Evolutionary conservation across 2,329 filamentous ascomycete species (phyloP), one percentile per base, ranked within the genome.

Genomic region (Aurifilum marmelostoma): DNA sequence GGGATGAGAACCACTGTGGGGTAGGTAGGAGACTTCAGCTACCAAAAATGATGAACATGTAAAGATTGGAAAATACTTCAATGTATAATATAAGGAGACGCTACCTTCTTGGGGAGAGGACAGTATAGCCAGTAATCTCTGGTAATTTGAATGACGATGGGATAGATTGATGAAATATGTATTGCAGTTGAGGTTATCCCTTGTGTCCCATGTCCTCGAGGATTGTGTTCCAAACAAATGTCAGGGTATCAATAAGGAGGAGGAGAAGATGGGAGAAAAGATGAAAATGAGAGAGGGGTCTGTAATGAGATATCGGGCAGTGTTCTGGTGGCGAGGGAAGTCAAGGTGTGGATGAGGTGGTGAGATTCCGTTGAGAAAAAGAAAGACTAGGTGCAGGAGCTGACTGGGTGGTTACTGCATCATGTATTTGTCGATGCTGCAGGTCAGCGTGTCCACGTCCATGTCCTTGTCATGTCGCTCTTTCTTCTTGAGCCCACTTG

Each of bases 361-460:
- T 56, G 34, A n/a, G 2, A 62, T 24, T 39, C 14, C 7, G 39
- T 18, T 18, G 24, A 34, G 39, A 62, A 62, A 16, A 24, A 41
- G 21, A 43, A 62, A 16, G 39, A 39, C 37, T 16, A 62, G 58
- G 59, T 37, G 58, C n/a, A 21, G 59, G 59, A 62, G 34, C 21
- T n/a, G n/a, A n/a, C n/a, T 41, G 14, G 39, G 41, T n/a, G 39
- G 60, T 18, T 43, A 37, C 39, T 29, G 61, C 61, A 21, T 43
- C 61, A 32, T 63, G 18, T 27, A 50, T 47, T 50, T n/a, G 61
- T 63, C 41, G 27, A 39, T 39, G 61, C 61, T 63, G 41, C 56
- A 59, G 56, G 56, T 37, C 32, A 47, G 34, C 39, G n/a, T 43
- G 59, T 39, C 59, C 59, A 39, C 41, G 58, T 62, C 59, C 9